Conservation (phyloP, 371 early-diverging fungal genomes). For the Amoeboradix gromovi region DNA sequence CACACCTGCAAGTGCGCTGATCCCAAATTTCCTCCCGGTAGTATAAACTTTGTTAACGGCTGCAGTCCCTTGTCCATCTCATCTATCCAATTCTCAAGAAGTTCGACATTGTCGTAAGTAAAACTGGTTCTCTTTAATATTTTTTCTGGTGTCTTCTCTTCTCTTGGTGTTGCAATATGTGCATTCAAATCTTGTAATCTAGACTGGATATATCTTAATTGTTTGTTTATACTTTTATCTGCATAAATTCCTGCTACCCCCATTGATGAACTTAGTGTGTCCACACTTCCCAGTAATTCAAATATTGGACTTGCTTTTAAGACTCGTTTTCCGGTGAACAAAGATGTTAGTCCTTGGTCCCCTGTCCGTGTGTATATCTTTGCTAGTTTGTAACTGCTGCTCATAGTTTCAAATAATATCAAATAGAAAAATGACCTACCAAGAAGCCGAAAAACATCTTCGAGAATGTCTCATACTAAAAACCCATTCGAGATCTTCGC, state of each 20-base stretch:
- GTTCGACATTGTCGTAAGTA: conserved; percentile 15
- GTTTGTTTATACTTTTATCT: too few species aligned
- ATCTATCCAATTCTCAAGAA: conserved; percentile 64
- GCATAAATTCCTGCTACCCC: too few species aligned
- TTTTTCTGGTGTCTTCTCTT: too few species aligned
- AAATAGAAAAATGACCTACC: too few species aligned
- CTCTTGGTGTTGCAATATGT: conserved; percentile 62
- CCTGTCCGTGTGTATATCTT: conserved; percentile 74
- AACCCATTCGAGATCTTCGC: too few species aligned
- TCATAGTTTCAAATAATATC: too few species aligned
- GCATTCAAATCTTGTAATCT: conserved; percentile 58
- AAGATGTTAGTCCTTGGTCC: conserved; percentile 61
- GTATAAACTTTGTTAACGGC: conserved; percentile 45
- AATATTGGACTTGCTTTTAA: conserved; percentile 55
- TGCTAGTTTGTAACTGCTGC: too few species aligned
- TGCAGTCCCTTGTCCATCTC: conserved; percentile 35
- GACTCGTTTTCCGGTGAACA: conserved; percentile 66
- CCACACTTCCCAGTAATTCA: conserved; percentile 57
- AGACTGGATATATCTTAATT: conserved; percentile 45
- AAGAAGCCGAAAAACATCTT: too few species aligned
- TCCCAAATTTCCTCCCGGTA: conserved; percentile 22
- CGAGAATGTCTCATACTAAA: too few species aligned
- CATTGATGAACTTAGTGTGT: conserved; percentile 33
- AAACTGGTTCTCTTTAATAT: neutral
- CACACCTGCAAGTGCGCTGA: conserved; percentile 32